phyloP scores from a whole-genome alignment of 352 stramenopile genomes.

The Phytophthora tubulina region DNA sequence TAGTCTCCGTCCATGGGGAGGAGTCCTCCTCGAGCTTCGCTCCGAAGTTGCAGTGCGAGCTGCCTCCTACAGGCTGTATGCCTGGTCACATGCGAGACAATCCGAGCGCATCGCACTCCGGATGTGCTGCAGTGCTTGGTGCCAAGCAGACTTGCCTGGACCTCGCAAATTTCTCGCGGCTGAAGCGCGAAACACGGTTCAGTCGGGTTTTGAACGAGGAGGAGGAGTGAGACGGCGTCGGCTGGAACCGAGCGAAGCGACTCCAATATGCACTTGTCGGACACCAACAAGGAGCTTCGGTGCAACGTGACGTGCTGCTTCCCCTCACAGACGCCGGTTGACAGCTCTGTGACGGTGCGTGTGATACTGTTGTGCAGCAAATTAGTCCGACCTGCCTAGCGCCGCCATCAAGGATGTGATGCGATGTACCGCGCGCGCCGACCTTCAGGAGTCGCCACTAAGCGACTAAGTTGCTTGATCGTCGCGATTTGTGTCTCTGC shows the following conservation, averaged over 20 bases:
- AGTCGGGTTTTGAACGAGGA: conserved; percentile 16
- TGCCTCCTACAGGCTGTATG: background rate
- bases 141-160: conserved; percentile 29
- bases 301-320: background rate
- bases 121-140: conserved; percentile 23
- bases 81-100: conserved; percentile 40
- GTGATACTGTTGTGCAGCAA: conserved; percentile 17
- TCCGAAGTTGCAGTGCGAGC: conserved; percentile 22
- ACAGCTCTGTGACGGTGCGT: background rate
- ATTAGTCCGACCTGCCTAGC: conserved; percentile 25
- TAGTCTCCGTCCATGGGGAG: conserved; percentile 7
- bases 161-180: conserved; percentile 16
- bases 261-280: background rate
- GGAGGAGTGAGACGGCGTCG: background rate
- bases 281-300: background rate
- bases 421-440: conserved; percentile 9
- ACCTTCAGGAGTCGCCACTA: conserved; percentile 26
- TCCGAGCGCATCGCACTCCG: conserved; percentile 13
- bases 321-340: background rate
- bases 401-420: conserved; percentile 9
- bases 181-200: conserved; percentile 1
- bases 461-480: conserved; percentile 29
- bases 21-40: background rate
- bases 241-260: background rate
- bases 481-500: conserved; percentile 25